Conservation (phyloP, 768 basidiomycete genomes). For the Amylocystis lapponica region DNA sequence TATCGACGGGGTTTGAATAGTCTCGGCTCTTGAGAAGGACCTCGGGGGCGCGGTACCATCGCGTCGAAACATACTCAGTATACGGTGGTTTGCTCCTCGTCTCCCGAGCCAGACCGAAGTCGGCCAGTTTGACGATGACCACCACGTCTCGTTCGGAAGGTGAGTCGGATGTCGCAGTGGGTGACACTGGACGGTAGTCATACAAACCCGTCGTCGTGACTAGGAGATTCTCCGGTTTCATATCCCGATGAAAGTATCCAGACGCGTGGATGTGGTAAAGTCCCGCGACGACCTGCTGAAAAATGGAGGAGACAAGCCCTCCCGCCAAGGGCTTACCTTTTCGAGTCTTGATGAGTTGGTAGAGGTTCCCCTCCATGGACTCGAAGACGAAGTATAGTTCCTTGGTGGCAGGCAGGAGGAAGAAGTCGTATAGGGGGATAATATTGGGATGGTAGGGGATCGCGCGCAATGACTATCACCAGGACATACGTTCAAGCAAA, state of each 20-base stretch:
- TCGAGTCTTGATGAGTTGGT: slow-evolving; percentile 96
- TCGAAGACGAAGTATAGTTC: slow-evolving; percentile 99
- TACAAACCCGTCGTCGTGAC: slow-evolving; percentile 96
- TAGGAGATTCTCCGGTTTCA: slow-evolving; percentile 99
- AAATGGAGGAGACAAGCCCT: slow-evolving; percentile 92
- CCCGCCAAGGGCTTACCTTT: slow-evolving; percentile 95
- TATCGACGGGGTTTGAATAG: slow-evolving; percentile 96
- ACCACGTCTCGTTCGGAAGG: slow-evolving; percentile 89
- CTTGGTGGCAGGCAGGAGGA: slow-evolving; percentile 91
- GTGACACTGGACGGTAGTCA: slow-evolving; percentile 83
- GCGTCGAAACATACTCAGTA: slow-evolving; percentile 98
- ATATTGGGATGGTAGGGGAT: slow-evolving; percentile 96
- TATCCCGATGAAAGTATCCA: slow-evolving; percentile 98
- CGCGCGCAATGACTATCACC: slow-evolving; percentile 76
- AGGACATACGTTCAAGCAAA: slow-evolving; percentile 11
- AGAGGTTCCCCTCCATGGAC: slow-evolving; percentile 99
- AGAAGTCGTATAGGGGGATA: slow-evolving; percentile 98
- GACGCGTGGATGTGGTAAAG: slow-evolving; percentile 87
- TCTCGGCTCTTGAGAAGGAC: slow-evolving; percentile 87
- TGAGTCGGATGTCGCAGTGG: slow-evolving; percentile 54
- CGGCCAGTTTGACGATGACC: slow-evolving; percentile 95
- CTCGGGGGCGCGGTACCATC: slow-evolving; percentile 99
- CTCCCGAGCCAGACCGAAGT: slow-evolving; percentile 94
- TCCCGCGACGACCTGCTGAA: slow-evolving; percentile 85
- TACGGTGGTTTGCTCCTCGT: slow-evolving; percentile 87